Conservation (phyloP, 768 basidiomycete species). For the Pleurotus giganteus region DNA sequence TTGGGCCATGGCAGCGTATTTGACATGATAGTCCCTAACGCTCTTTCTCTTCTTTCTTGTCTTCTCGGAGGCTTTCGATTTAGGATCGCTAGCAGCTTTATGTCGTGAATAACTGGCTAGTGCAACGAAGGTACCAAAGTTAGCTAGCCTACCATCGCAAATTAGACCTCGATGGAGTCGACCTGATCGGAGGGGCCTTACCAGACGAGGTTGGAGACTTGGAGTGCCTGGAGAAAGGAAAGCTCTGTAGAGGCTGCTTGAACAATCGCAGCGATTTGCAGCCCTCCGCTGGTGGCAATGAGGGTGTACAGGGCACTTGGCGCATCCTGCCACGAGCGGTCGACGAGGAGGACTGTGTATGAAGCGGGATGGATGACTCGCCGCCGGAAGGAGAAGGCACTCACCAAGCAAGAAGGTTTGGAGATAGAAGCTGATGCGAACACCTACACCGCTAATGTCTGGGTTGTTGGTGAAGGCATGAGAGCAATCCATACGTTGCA, state of each 20-base stretch:
- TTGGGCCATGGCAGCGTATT: conserved; percentile 37
- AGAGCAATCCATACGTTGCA: not conserved
- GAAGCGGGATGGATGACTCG: not conserved
- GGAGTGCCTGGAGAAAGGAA: conserved; percentile 37
- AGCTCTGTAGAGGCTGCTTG: conserved; percentile 25
- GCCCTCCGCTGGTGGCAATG: conserved; percentile 37
- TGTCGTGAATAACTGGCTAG: conserved; percentile 40
- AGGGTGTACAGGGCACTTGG: conserved; percentile 42
- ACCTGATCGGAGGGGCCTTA: conserved; percentile 13
- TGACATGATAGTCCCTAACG: conserved; percentile 29
- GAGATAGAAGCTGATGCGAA: conserved; percentile 31
- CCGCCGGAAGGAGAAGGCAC: not conserved
- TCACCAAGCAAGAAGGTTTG: conserved; percentile 24
- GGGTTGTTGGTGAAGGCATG: conserved; percentile 22
- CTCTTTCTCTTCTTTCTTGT: conserved; percentile 2
- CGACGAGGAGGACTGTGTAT: conserved; percentile 33
- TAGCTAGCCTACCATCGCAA: conserved; percentile 31
- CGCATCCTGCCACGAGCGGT: conserved; percentile 39
- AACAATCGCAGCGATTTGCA: conserved; percentile 36
- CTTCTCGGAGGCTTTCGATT: conserved; percentile 1
- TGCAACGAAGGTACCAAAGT: conserved; percentile 39
- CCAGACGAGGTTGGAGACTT: conserved; percentile 42
- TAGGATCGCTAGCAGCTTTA: conserved; percentile 22
- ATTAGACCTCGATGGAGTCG: not conserved
- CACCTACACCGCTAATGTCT: conserved; percentile 36